Conservation (phyloP, 1,139 yeast species). For the Schwanniomyces etchellsii region DNA sequence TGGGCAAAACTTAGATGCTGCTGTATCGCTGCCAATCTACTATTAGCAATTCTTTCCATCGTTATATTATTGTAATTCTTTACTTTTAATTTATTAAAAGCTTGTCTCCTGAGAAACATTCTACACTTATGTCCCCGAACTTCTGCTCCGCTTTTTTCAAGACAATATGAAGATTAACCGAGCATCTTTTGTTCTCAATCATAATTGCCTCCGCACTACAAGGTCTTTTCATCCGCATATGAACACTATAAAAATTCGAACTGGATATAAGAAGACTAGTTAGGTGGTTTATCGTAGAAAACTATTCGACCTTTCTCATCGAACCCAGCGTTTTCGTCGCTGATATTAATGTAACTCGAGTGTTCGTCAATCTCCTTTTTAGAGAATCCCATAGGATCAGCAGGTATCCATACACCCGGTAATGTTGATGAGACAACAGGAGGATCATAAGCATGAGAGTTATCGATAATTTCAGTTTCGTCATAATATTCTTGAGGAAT, state of each 20-base stretch:
- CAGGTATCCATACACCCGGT: constrained; percentile 84
- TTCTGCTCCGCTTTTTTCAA: too few species aligned
- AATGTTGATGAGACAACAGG: constrained; percentile 66
- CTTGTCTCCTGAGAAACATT: too few species aligned
- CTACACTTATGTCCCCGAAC: too few species aligned
- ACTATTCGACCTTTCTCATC: constrained; percentile 51
- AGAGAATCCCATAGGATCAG: constrained; percentile 80
- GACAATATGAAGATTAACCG: too few species aligned
- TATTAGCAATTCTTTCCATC: too few species aligned
- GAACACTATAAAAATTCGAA: too few species aligned
- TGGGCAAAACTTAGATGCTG: constrained; percentile 15
- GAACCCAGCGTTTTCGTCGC: constrained; percentile 64
- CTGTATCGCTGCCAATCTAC: constrained; percentile 15
- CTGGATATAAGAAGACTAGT: constrained; percentile 8
- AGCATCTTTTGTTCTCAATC: too few species aligned
- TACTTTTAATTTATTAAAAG: too few species aligned
- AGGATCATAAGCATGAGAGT: constrained; percentile 50
- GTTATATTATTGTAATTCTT: too few species aligned
- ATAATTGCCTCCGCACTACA: too few species aligned
- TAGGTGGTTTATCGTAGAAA: constrained; percentile 60
- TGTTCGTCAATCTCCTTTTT: constrained; percentile 49
- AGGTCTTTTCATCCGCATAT: too few species aligned
- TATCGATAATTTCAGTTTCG: constrained; percentile 24
- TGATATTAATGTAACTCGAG: constrained; percentile 38
- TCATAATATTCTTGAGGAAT: constrained; percentile 46